These are phyloP conservation scores for Coniferiporia sulphurascens DNA, from an alignment of 1,284 basidiomycete genomes.

Conservation along the genomic window DNA sequence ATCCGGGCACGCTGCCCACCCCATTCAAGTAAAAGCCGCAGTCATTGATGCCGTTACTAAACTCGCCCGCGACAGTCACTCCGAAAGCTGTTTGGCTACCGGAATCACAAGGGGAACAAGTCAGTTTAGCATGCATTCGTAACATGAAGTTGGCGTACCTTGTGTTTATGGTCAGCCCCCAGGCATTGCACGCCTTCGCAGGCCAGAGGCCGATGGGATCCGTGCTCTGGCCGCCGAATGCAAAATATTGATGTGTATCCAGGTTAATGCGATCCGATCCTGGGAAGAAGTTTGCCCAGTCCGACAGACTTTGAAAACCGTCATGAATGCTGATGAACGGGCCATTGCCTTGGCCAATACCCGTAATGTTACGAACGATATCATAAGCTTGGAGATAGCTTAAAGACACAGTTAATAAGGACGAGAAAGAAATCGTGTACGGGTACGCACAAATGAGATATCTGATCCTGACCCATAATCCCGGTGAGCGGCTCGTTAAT, in stretches of 20 bases:
- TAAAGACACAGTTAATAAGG: neutral
- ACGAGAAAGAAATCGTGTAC: slow-evolving; percentile 20
- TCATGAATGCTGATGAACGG: slow-evolving; percentile 53
- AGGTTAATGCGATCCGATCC: slow-evolving; percentile 53
- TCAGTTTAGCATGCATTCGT: slow-evolving; percentile 31
- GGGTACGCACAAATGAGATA: slow-evolving; percentile 34
- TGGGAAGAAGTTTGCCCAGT: slow-evolving; percentile 47
- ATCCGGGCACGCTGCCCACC: slow-evolving; percentile 37
- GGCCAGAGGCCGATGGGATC: slow-evolving; percentile 34
- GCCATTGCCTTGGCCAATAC: slow-evolving; percentile 49
- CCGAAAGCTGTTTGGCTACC: slow-evolving; percentile 43
- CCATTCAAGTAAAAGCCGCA: slow-evolving; percentile 44
- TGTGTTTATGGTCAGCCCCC: slow-evolving; percentile 15
- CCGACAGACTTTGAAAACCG: slow-evolving; percentile 30
- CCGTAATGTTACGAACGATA: slow-evolving; percentile 52
- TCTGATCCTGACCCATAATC: slow-evolving; percentile 32
- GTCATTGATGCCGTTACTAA: slow-evolving; percentile 44
- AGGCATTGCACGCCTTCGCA: slow-evolving; percentile 28
- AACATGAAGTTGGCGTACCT: slow-evolving; percentile 16
- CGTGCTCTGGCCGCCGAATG: slow-evolving; percentile 33
- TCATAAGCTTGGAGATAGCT: slow-evolving; percentile 41
- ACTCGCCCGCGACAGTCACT: slow-evolving; percentile 49
- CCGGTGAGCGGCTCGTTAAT: slow-evolving; percentile 37
- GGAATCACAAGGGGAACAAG: slow-evolving; percentile 5
- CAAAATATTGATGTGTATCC: slow-evolving; percentile 46